Base-by-base conservation (phyloP, 331 rosid species). In the Quercus tomentella region DNA sequence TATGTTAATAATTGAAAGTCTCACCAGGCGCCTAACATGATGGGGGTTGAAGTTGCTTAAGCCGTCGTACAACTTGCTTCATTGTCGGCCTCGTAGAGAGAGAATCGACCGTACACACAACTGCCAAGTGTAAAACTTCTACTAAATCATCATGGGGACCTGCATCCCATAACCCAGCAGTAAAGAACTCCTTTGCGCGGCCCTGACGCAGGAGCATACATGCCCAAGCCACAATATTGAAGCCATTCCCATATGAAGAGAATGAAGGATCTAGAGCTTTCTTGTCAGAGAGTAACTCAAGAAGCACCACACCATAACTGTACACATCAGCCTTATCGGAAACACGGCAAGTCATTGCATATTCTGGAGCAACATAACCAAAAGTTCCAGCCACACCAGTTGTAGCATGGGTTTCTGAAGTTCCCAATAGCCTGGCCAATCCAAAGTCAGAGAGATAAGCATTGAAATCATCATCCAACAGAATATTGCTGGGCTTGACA, bases 311-410 rank as follows among this genome's bases (percentile, higher is more conserved):
- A n/a, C 98, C 98, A 9, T 94, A 94, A 85, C 98, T 94, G 65
- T 94, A 94, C 82, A 94, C 98, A 35, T 94, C 98, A 14, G 97
- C 96, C 79, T 94, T 94, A 7, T 94, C 98, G 1, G 97, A 94
- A 65, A 94, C 98, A 33, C 98, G 97, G 31, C 98, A 94, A 1
- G 98, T 94, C 98, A 94, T 92, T 57, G 97, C 97, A 57, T 94
- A 94, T 73, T 94, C 98, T 0, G 98, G 98, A 60, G 98, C 98
- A n/a, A 94, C 98, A 45, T 94, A 94, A 1, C 98, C 98, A 15
- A 94, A 94, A 25, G 98, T 94, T 79, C 98, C 98, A 20, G 98
- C 98, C 25, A 94, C 98, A 37, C 98, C 98, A 0, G 98, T 94
- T 17, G 98, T 94, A 5, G 98, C 98, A 76, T 94, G 98, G 18